Conservation (phyloP, 768 basidiomycete species). For the Lactarius evosmus region DNA sequence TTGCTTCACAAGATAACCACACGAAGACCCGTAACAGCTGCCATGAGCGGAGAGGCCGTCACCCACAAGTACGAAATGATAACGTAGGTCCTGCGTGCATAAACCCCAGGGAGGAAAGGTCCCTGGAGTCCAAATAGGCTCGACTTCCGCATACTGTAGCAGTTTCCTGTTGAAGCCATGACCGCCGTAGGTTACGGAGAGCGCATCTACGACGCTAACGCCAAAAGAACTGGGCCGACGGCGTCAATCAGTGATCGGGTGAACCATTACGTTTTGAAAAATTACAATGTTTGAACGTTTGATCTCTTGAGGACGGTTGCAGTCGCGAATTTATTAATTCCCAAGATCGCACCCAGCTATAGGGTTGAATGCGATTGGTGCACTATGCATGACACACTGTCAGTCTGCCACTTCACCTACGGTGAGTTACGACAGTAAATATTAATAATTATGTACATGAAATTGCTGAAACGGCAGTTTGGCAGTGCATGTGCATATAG, state of each 20-base stretch:
- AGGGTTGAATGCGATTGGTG: not conserved
- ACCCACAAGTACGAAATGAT: not conserved
- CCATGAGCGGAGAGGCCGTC: not conserved
- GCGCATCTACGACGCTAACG: not conserved
- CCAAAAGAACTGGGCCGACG: not conserved
- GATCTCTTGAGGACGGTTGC: not conserved
- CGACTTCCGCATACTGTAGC: not conserved
- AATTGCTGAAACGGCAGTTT: not conserved
- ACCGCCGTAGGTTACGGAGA: not conserved
- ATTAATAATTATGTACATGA: not conserved
- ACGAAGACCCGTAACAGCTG: not conserved
- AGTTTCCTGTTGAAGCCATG: not conserved
- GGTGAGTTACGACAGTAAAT: not conserved
- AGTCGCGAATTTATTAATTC: not conserved
- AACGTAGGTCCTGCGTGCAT: not conserved
- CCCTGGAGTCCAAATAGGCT: not conserved
- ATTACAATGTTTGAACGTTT: not conserved
- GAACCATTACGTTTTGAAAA: not conserved
- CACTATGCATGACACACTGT: not conserved
- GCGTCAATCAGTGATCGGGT: not conserved
- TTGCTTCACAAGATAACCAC: not conserved
- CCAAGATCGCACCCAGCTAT: not conserved
- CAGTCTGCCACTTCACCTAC: not conserved
- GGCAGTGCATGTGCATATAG: not conserved
- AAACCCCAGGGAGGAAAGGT: not conserved